Evolutionary conservation across 2,329 filamentous ascomycete species (phyloP).

Genomic region (Bisporella sp.): DNA sequence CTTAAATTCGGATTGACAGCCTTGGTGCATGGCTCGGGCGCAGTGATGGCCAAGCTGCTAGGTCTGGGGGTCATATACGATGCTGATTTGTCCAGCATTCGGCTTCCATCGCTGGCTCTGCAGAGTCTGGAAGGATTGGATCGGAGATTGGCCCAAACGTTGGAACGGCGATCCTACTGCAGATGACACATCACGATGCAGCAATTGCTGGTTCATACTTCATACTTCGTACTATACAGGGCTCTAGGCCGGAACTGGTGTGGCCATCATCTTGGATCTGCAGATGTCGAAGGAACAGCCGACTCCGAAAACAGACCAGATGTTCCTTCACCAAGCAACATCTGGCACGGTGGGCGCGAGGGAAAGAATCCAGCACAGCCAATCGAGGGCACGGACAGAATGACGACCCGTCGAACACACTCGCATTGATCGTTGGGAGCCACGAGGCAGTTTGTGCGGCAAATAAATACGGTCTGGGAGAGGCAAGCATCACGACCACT

Average conservation of each 20-base stretch:
- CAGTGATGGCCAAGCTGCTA: neutral
- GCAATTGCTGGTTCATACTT: constrained; percentile 12
- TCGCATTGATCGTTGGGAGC: constrained; percentile 20
- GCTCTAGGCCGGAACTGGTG: neutral
- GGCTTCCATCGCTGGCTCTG: constrained; percentile 8
- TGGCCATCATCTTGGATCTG: constrained; percentile 10
- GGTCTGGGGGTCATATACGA: neutral
- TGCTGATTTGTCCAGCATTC: constrained; percentile 12
- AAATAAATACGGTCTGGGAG: constrained; percentile 8
- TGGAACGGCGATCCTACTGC: constrained; percentile 15
- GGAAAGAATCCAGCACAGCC: neutral
- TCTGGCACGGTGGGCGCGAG: neutral
- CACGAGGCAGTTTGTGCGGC: constrained; percentile 10
- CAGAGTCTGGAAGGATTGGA: constrained; percentile 11
- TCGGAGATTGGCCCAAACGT: constrained; percentile 23
- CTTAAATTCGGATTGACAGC: neutral
- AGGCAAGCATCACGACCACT: constrained; percentile 14
- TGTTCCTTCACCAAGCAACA: neutral
- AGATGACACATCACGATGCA: constrained; percentile 26
- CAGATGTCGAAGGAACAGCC: constrained; percentile 11
- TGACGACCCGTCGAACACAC: constrained; percentile 6
- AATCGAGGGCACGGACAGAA: constrained; percentile 6
- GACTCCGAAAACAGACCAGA: neutral
- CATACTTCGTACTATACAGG: constrained; percentile 1
- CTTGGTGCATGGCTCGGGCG: neutral